These are phyloP conservation scores for Xylaria sp. DNA, from an alignment of 2,329 filamentous ascomycete genomes.

Conservation along the genomic window DNA sequence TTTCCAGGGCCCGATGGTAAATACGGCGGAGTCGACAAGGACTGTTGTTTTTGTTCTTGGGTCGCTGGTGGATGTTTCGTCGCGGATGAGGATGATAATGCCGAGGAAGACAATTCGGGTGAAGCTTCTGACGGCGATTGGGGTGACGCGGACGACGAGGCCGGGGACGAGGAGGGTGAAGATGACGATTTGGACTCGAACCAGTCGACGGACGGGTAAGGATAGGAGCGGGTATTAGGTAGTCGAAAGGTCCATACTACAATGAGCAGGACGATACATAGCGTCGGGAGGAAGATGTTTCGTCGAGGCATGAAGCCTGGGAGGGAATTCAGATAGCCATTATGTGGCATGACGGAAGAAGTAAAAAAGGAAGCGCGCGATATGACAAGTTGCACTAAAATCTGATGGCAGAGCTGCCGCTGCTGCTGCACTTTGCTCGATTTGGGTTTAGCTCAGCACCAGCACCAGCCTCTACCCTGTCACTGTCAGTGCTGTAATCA, in stretches of 20 bases:
- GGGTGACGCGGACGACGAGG: background rate
- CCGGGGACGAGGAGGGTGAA: constrained; percentile 15
- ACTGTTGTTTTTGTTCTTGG: constrained; percentile 7
- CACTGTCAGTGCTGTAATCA: background rate
- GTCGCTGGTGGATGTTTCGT: background rate
- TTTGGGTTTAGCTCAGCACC: constrained; percentile 15
- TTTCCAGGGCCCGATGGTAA: constrained; percentile 33
- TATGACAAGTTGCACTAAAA: constrained; percentile 20
- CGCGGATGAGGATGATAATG: background rate
- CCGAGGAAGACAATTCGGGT: constrained; percentile 8
- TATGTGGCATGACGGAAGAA: constrained; percentile 42
- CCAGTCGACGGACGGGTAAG: constrained; percentile 38
- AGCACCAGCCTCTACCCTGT: background rate
- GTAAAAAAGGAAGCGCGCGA: background rate
- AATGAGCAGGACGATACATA: constrained; percentile 48
- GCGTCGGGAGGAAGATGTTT: constrained; percentile 46
- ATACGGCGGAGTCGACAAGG: constrained; percentile 9
- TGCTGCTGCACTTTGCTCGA: constrained; percentile 8
- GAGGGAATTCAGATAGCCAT: constrained; percentile 45
- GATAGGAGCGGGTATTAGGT: constrained; percentile 35
- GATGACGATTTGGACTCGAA: constrained; percentile 35
- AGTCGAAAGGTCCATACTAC: constrained; percentile 47
- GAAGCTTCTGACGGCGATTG: constrained; percentile 7
- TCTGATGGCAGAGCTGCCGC: background rate
- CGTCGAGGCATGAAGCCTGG: constrained; percentile 49